Conservation (phyloP, 2,329 filamentous ascomycete genomes). For the Beauveria asiatica region DNA sequence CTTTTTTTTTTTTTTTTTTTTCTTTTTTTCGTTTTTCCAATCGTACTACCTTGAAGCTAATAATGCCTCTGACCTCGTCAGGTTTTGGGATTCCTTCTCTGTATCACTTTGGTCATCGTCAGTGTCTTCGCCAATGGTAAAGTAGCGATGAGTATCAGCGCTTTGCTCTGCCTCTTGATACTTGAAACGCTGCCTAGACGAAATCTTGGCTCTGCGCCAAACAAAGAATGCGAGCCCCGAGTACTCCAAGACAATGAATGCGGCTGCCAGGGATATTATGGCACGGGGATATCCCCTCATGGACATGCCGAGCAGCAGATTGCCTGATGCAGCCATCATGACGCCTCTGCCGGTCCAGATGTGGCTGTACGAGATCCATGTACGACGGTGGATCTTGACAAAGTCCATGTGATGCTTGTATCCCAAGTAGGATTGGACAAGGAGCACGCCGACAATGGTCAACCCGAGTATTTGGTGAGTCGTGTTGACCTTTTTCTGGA, state of each 20-base stretch:
- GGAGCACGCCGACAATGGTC: slow-evolving; percentile 7
- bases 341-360: slow-evolving; percentile 12
- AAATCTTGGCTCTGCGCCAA: background rate
- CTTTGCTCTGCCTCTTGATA: background rate
- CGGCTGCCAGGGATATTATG: background rate
- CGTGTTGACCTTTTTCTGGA: background rate
- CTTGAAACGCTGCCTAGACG: background rate
- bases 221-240: background rate
- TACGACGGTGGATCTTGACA: slow-evolving; percentile 14
- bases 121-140: background rate
- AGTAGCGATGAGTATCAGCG: background rate
- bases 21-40: too few species aligned
- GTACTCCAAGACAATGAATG: background rate
- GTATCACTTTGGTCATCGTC: background rate
- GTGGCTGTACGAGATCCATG: slow-evolving; percentile 12
- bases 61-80: background rate
- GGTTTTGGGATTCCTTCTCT: background rate
- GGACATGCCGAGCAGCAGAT: slow-evolving; percentile 4
- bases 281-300: background rate
- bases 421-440: slow-evolving; percentile 12
- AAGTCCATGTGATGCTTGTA: slow-evolving; percentile 16
- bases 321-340: slow-evolving; percentile 3
- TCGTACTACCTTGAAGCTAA: background rate
- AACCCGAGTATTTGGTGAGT: slow-evolving; percentile 15
- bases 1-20: too few species aligned